phyloP scores from a whole-genome alignment of 1,284 basidiomycete genomes.

The Stereum hirsutum region DNA sequence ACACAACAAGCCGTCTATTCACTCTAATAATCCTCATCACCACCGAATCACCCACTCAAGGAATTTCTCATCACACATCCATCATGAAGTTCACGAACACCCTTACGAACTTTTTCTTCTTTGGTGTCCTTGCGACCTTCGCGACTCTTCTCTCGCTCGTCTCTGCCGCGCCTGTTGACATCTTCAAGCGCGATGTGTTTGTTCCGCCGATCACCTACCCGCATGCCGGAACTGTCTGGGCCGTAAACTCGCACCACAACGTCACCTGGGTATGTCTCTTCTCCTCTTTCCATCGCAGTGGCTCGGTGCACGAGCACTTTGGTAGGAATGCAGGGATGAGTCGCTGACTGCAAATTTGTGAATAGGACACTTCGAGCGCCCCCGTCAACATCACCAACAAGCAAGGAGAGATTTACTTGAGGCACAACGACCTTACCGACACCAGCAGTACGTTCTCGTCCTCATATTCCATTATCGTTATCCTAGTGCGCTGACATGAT shows the following conservation, averaged over 20 bases:
- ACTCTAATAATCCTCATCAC: slow-evolving; percentile 5
- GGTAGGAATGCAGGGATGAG: background rate
- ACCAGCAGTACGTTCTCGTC: slow-evolving; percentile 3
- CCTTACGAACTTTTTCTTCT: slow-evolving; percentile 8
- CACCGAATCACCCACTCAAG: slow-evolving; percentile 1
- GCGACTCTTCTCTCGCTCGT: slow-evolving; percentile 9
- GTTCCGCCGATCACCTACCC: slow-evolving; percentile 16
- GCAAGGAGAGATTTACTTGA: slow-evolving; percentile 12
- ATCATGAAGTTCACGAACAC: slow-evolving; percentile 9
- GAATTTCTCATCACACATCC: background rate
- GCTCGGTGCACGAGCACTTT: background rate
- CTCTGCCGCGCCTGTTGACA: slow-evolving; percentile 7
- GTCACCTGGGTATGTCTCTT: slow-evolving; percentile 17
- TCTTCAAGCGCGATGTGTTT: slow-evolving; percentile 16
- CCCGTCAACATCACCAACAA: slow-evolving; percentile 18
- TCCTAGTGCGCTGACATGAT: background rate
- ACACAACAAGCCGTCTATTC: too few species aligned
- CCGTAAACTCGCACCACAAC: slow-evolving; percentile 15
- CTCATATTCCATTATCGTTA: slow-evolving; percentile 1
- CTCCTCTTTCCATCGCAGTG: background rate
- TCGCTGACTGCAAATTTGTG: background rate
- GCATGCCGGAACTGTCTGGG: slow-evolving; percentile 16
- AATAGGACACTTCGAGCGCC: slow-evolving; percentile 12
- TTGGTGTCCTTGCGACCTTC: slow-evolving; percentile 9
- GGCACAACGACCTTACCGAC: slow-evolving; percentile 11